phyloP scores from a whole-genome alignment of 1,284 basidiomycete species.

The Irpex sp. region DNA sequence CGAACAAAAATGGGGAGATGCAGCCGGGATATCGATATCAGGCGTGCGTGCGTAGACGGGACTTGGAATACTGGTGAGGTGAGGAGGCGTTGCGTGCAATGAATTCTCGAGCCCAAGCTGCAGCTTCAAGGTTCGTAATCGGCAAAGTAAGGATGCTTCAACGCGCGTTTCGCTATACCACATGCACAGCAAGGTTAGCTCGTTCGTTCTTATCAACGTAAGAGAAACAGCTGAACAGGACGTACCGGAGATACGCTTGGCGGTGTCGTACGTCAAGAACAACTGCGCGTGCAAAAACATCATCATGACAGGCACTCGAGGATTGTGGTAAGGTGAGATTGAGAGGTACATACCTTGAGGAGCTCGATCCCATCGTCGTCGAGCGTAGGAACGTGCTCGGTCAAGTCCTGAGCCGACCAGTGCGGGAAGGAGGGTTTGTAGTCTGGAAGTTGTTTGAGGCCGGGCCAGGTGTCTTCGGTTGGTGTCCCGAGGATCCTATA shows the following conservation, averaged over 20 bases:
- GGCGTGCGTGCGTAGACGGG: too few species aligned
- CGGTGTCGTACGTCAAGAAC: slow-evolving; percentile 90
- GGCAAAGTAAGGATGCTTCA: slow-evolving; percentile 80
- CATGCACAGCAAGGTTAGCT: not conserved
- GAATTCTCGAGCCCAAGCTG: too few species aligned
- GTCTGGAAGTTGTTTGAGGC: slow-evolving; percentile 86
- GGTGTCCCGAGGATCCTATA: slow-evolving; percentile 36
- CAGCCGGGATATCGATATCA: not conserved
- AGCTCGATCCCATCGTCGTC: slow-evolving; percentile 78
- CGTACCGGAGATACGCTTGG: slow-evolving; percentile 89
- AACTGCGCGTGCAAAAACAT: slow-evolving; percentile 38
- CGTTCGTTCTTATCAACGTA: not conserved
- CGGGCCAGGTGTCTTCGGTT: slow-evolving; percentile 90
- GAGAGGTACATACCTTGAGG: slow-evolving; percentile 51
- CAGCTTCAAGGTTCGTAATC: slow-evolving; percentile 36
- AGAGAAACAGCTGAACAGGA: slow-evolving; percentile 3
- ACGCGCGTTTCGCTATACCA: slow-evolving; percentile 75
- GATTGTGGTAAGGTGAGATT: slow-evolving; percentile 1
- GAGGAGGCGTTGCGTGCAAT: too few species aligned
- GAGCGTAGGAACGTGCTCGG: slow-evolving; percentile 61
- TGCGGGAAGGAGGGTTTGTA: slow-evolving; percentile 98
- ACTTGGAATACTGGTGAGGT: too few species aligned
- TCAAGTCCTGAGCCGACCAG: slow-evolving; percentile 77
- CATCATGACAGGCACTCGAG: not conserved
- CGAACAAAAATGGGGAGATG: not conserved